Conservation (phyloP, 129 eudicot genomes). For the Smallanthus sonchifolius region DNA sequence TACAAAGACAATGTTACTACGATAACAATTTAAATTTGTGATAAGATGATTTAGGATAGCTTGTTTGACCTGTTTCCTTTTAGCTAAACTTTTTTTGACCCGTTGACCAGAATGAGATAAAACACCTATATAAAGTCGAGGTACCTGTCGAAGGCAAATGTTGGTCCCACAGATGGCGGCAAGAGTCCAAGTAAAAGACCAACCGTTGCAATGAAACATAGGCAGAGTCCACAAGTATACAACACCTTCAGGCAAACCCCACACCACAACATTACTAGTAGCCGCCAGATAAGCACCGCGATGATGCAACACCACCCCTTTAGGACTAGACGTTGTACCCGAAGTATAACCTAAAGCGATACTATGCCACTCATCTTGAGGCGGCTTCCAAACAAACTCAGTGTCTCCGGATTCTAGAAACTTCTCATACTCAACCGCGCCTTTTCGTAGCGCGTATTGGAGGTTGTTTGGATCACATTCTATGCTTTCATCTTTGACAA, state of each 20-base stretch:
- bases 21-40: neutral
- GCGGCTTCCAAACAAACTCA: slow-evolving; percentile 61
- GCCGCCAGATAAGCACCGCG: slow-evolving; percentile 88
- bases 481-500: slow-evolving; percentile 62
- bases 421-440: slow-evolving; percentile 74
- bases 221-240: slow-evolving; percentile 92
- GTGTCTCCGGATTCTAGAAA: slow-evolving; percentile 77
- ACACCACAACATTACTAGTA: slow-evolving; percentile 44
- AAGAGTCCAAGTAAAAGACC: slow-evolving; percentile 87
- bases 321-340: slow-evolving; percentile 94
- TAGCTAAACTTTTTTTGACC: neutral
- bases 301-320: slow-evolving; percentile 88
- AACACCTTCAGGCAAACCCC: slow-evolving; percentile 66
- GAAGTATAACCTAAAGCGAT: slow-evolving; percentile 87
- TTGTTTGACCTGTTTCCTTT: neutral
- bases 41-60: neutral
- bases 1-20: neutral
- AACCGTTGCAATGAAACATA: slow-evolving; percentile 97
- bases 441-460: slow-evolving; percentile 59
- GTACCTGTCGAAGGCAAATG: slow-evolving; percentile 84
- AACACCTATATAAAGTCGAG: neutral
- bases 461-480: slow-evolving; percentile 54
- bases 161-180: slow-evolving; percentile 89
- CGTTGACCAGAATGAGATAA: neutral
- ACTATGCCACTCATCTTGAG: slow-evolving; percentile 86